Base-by-base conservation (phyloP, 225 moss, liverwort and hornwort species). In the Asterella californica region DNA sequence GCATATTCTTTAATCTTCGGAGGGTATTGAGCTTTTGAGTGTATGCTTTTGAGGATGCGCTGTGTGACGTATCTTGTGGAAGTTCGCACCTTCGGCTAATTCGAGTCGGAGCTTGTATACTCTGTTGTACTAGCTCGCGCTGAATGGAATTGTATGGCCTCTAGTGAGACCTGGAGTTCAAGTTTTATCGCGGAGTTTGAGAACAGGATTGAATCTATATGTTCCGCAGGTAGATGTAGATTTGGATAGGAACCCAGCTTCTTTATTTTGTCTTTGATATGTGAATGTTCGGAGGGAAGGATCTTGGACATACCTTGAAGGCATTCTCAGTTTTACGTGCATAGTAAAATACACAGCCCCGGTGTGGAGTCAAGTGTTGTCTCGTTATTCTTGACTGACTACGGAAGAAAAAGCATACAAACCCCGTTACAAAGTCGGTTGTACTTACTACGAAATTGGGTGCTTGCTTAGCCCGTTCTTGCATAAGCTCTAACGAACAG, bases 91-190 rank as follows among this genome's bases (percentile, higher is more conserved):
- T 27, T 29, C 38, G 32, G 76, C 24, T 9, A 25, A 64, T 45
- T 62, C 64, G 24, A 77, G 45, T 46, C 27, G 24, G 47, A 64
- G 63, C 77, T 64, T 27, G 77, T 77, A 7, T 21, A 77, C 11
- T 77, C 6, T 45, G 27, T 77, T 34, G 77, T 42, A 9, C 34
- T 45, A 25, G 42, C 6, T 46, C 74, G 17, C n/a, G 29, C 36
- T 53, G 45, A 70, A 46, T 45, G 1, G 38, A 70, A 70, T 70
- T 1, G 25, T 47, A 3, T n/a, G 42, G 25, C 6, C 45, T 70
- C 70, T 45, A 25, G 22, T 25, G 25, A n/a, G 19, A 37, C 21
- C 7, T 57, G 38, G 61, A 38, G 24, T 29, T 50, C 49, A 53
- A 52, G 49, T 32, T 30, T 50, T 53, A 30, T 50, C 29, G 14